Evolutionary conservation across 192 early-diverging fungal genomes (phyloP).

Genomic region (Coemansia sp.): DNA sequence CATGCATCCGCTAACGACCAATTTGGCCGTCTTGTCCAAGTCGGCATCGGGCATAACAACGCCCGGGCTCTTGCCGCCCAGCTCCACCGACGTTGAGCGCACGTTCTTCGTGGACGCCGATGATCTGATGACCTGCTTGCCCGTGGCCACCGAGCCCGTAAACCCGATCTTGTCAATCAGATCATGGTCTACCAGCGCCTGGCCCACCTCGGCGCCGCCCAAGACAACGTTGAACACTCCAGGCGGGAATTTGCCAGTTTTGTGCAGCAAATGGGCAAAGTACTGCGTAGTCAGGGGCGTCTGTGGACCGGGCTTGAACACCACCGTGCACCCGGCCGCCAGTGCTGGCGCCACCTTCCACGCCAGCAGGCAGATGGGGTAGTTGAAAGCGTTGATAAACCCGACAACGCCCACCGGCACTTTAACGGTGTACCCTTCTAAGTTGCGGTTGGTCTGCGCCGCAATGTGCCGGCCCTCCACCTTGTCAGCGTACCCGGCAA

Average conservation of each 20-base stretch:
- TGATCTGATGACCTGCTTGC: slow-evolving; percentile 51
- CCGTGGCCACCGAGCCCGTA: slow-evolving; percentile 54
- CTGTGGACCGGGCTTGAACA: slow-evolving; percentile 58
- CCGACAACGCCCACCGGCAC: slow-evolving; percentile 53
- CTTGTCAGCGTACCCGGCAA: slow-evolving; percentile 51
- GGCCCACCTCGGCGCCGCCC: slow-evolving; percentile 47
- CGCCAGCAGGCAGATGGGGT: slow-evolving; percentile 53
- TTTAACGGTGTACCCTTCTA: slow-evolving; percentile 46
- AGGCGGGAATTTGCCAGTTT: slow-evolving; percentile 40
- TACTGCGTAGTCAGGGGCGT: slow-evolving; percentile 57
- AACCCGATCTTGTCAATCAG: slow-evolving; percentile 53
- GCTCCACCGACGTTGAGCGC: slow-evolving; percentile 52
- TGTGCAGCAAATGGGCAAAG: slow-evolving; percentile 48
- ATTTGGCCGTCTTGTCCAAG: slow-evolving; percentile 40
- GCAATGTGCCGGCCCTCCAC: slow-evolving; percentile 46
- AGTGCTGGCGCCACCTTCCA: slow-evolving; percentile 53
- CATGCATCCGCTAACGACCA: slow-evolving; percentile 50
- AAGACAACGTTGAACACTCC: slow-evolving; percentile 55
- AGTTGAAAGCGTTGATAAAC: slow-evolving; percentile 60
- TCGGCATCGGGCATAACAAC: slow-evolving; percentile 54
- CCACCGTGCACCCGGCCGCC: slow-evolving; percentile 46
- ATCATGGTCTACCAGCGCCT: slow-evolving; percentile 48
- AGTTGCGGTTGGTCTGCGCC: slow-evolving; percentile 23
- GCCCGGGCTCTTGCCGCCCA: slow-evolving; percentile 59
- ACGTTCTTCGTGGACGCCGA: slow-evolving; percentile 45